Conservation (phyloP, 1,284 basidiomycete species). For the Ustilago crameri region DNA sequence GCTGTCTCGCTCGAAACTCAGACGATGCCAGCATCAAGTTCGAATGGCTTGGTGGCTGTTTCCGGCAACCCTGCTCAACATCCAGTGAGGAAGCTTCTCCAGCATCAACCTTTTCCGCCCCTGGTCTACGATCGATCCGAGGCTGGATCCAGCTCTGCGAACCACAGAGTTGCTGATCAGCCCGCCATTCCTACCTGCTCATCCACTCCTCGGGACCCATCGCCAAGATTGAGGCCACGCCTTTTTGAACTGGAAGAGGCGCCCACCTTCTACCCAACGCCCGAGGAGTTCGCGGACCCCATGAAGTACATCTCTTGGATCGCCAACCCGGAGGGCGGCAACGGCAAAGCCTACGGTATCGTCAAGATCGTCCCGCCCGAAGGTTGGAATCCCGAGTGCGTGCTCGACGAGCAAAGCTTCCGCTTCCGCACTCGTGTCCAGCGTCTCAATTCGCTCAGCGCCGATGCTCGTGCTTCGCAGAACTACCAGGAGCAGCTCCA, state of each 20-base stretch:
- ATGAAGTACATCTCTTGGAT: conserved; percentile 86
- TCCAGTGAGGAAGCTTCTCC: conserved; percentile 43
- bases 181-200: conserved; percentile 54
- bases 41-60: conserved; percentile 4
- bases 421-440: conserved; percentile 96
- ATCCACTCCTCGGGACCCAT: conserved; percentile 54
- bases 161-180: conserved; percentile 4
- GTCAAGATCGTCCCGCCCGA: conserved; percentile 95
- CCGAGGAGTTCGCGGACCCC: conserved; percentile 93
- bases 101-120: conserved; percentile 36
- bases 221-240: conserved; percentile 50
- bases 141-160: background rate
- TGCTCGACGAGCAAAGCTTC: conserved; percentile 90
- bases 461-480: conserved; percentile 92
- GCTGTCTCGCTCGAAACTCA: conserved; percentile 4
- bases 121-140: conserved; percentile 26
- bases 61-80: conserved; percentile 42
- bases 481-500: conserved; percentile 98
- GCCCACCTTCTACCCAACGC: conserved; percentile 86
- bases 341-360: conserved; percentile 84
- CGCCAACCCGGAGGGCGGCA: conserved; percentile 76
- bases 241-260: conserved; percentile 89
- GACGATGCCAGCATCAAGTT: conserved; percentile 1
- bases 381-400: conserved; percentile 95
- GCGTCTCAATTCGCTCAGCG: conserved; percentile 95